Percentiles rank a stretch among this genome's conserved stretches.
These are phyloP conservation scores for Phytophthora fragariaefolia DNA, from an alignment of 352 stramenopile genomes.

Conservation along the genomic window DNA sequence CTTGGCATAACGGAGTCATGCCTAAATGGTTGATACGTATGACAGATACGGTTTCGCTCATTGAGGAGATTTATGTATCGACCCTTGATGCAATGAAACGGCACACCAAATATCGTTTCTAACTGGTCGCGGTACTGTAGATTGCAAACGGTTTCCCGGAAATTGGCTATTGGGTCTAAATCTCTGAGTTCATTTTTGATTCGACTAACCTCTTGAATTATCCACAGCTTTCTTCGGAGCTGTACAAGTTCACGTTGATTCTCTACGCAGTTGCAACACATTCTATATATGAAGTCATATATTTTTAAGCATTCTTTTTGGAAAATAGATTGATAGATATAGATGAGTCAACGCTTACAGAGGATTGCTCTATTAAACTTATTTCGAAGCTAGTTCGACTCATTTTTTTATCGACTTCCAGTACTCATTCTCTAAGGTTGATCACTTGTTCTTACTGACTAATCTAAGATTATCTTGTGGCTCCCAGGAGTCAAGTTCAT, in stretches of 20 bases:
- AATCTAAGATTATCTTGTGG: not conserved
- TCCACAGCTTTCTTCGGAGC: slow-evolving; percentile 1
- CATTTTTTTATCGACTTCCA: not conserved
- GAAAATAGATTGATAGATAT: slow-evolving; percentile 2
- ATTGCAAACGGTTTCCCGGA: slow-evolving; percentile 2
- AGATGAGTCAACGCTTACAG: slow-evolving; percentile 3
- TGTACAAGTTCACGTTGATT: not conserved
- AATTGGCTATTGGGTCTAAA: slow-evolving; percentile 1
- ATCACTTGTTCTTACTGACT: not conserved
- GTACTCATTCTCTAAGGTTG: not conserved
- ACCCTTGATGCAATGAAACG: slow-evolving; percentile 7
- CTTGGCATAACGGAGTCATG: no score
- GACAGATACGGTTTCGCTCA: slow-evolving; percentile 2
- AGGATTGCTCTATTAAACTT: slow-evolving; percentile 14
- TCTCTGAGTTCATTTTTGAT: slow-evolving; percentile 1
- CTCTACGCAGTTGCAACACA: not conserved
- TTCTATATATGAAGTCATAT: slow-evolving; percentile 12
- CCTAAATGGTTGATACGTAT: no score
- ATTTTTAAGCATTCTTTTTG: slow-evolving; percentile 6
- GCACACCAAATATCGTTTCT: slow-evolving; percentile 12
- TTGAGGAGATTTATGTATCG: slow-evolving; percentile 3
- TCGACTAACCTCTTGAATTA: slow-evolving; percentile 3
- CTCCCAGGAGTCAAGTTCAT: not conserved
- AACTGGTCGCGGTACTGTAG: slow-evolving; percentile 4
- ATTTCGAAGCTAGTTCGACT: slow-evolving; percentile 9